These are phyloP conservation scores for Candida adriatica DNA, from an alignment of 805 yeast genomes.

Conservation along the genomic window DNA sequence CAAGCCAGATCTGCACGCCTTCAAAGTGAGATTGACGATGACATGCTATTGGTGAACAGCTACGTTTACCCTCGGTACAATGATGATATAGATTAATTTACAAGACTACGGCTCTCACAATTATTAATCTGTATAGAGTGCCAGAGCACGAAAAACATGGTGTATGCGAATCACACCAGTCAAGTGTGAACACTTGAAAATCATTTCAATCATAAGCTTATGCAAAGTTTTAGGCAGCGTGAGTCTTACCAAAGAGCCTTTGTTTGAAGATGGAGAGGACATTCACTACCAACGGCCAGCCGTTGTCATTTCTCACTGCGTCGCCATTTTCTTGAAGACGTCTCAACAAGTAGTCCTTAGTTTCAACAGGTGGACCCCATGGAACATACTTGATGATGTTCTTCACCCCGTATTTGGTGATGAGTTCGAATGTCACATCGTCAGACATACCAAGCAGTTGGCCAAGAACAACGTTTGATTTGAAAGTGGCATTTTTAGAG, in stretches of 20 bases:
- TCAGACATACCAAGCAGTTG: slow-evolving; percentile 97
- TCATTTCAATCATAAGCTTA: too few species aligned
- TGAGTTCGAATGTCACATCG: slow-evolving; percentile 70
- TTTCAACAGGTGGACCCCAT: slow-evolving; percentile 95
- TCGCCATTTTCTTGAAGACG: slow-evolving; percentile 95
- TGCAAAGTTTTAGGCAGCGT: too few species aligned
- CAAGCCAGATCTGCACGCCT: too few species aligned
- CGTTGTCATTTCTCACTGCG: slow-evolving; percentile 80
- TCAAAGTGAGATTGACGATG: background rate
- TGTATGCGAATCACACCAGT: too few species aligned
- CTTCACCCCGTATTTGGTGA: slow-evolving; percentile 53
- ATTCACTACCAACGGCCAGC: slow-evolving; percentile 63
- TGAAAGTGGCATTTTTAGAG: slow-evolving; percentile 24
- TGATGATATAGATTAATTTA: too few species aligned
- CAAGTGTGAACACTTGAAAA: too few species aligned
- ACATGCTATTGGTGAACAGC: background rate
- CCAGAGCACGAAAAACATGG: too few species aligned
- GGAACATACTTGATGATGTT: slow-evolving; percentile 92
- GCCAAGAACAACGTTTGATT: slow-evolving; percentile 71
- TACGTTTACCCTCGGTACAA: background rate
- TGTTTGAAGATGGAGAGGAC: slow-evolving; percentile 32
- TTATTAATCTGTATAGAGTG: too few species aligned
- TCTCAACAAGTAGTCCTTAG: slow-evolving; percentile 82
- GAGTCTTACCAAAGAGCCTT: slow-evolving; percentile 20
- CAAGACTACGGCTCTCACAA: too few species aligned